Percentiles rank a stretch among this genome's conserved stretches.
These are phyloP conservation scores for Diplodia seriata DNA, from an alignment of 2,329 filamentous ascomycete genomes.

Conservation along the genomic window DNA sequence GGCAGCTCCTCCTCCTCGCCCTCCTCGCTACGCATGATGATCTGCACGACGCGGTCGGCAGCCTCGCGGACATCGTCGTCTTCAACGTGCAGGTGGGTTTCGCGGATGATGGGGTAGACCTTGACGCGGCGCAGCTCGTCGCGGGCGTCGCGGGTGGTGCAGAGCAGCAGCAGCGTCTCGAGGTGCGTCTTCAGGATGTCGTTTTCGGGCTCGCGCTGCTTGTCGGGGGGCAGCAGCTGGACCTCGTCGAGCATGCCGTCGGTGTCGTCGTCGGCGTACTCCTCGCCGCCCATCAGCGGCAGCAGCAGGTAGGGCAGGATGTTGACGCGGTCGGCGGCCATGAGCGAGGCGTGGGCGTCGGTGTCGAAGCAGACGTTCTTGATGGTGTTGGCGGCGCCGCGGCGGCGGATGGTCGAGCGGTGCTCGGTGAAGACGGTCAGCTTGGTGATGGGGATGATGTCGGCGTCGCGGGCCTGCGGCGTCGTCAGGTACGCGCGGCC, in stretches of 20 bases:
- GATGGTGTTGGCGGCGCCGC: conserved; percentile 94
- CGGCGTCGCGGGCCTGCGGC: conserved; percentile 75
- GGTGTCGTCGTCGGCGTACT: conserved; percentile 86
- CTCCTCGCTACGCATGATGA: conserved; percentile 82
- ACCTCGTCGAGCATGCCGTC: conserved; percentile 87
- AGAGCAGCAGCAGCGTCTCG: conserved; percentile 84
- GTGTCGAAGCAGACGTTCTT: conserved; percentile 93
- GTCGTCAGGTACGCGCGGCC: conserved; percentile 77
- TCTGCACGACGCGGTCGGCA: conserved; percentile 88
- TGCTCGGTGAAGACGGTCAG: conserved; percentile 95
- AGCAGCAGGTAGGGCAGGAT: conserved; percentile 88
- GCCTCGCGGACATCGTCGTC: conserved; percentile 82
- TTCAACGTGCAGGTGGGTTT: conserved; percentile 79
- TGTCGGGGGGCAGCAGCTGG: conserved; percentile 87
- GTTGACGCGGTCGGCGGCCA: conserved; percentile 75
- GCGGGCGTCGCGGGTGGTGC: conserved; percentile 76
- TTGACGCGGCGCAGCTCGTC: conserved; percentile 77
- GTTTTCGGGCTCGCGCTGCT: conserved; percentile 78
- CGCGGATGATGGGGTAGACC: conserved; percentile 88
- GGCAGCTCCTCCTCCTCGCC: conserved; percentile 56
- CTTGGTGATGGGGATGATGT: conserved; percentile 86
- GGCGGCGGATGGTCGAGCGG: conserved; percentile 78
- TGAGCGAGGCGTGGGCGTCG: conserved; percentile 71
- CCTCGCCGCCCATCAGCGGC: conserved; percentile 85
- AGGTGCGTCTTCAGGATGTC: conserved; percentile 85